Evolutionary conservation across 2,329 filamentous ascomycete genomes (phyloP), one percentile per base, ranked within the genome.

Genomic region (Leptographium procerum): DNA sequence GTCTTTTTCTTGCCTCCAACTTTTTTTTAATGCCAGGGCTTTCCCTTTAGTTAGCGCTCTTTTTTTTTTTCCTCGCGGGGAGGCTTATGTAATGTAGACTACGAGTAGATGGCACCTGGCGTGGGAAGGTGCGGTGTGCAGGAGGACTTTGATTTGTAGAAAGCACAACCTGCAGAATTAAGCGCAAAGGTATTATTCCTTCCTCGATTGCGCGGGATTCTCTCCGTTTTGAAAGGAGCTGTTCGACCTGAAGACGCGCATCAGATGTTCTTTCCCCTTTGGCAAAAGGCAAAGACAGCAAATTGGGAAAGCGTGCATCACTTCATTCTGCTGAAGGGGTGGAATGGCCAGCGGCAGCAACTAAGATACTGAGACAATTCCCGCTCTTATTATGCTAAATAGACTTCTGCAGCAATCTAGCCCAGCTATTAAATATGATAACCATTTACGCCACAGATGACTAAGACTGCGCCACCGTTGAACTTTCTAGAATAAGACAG

Each of bases 11-110:
- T 43, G 51, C 47, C 52, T 52, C 52, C 54, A 58, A 45, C 40
- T 31, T 40, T 28, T 54, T 57, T 61, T 59, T 59, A 54, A 26
- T 53, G 33, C 48, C 40, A 48, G 47, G 55, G 47, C 56, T 61
- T 59, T 33, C 36, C 29, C 54, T 24, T 33, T 22, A 13, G 31
- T 16, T 59, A 56, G 56, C 54, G 56, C 50, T 24, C 43, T 54
- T 24, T 50, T 54, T 14, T 24, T 47, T 43, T 47, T 55, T 28
- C n/a, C 51, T 13, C 51, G 16, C 19, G 29, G 9, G 52, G 52
- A 52, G 52, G 52, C 54, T 56, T 51, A 52, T 24, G n/a, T 57
- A 57, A 57, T 29, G 31, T 2, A n/a, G n/a, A n/a, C n/a, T n/a
- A n/a, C n/a, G n/a, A n/a, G n/a, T 50, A 16, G 4, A 16, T 43